These are phyloP conservation scores for Tricholoma terreum DNA, from an alignment of 768 basidiomycete species.

Conservation along the genomic window DNA sequence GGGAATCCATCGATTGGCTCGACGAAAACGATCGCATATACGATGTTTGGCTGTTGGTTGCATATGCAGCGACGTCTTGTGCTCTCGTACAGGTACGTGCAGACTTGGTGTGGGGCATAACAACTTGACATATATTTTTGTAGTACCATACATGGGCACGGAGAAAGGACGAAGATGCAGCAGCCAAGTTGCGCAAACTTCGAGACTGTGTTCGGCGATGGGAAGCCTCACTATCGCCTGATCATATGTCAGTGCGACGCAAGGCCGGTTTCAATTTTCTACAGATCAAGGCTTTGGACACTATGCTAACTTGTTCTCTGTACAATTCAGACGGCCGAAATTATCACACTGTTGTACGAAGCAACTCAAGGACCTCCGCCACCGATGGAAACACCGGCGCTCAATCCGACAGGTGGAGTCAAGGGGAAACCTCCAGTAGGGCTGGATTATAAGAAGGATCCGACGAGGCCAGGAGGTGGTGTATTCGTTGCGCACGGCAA, in stretches of 20 bases:
- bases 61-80: slow-evolving; percentile 85
- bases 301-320: slow-evolving; percentile 6
- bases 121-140: slow-evolving; percentile 2
- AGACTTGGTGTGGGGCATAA: background rate
- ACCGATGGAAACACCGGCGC: slow-evolving; percentile 53
- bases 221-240: slow-evolving; percentile 84
- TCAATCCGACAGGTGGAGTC: slow-evolving; percentile 79
- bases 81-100: slow-evolving; percentile 81
- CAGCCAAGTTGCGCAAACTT: slow-evolving; percentile 70
- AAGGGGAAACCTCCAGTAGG: slow-evolving; percentile 50
- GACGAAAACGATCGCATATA: slow-evolving; percentile 75
- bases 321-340: slow-evolving; percentile 76
- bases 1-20: slow-evolving; percentile 88
- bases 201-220: slow-evolving; percentile 84
- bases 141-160: slow-evolving; percentile 95
- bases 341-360: slow-evolving; percentile 87
- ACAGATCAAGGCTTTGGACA: slow-evolving; percentile 4
- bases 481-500: slow-evolving; percentile 70
- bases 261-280: slow-evolving; percentile 55
- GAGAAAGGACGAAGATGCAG: slow-evolving; percentile 72
- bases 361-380: slow-evolving; percentile 76
- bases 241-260: slow-evolving; percentile 92
- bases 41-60: slow-evolving; percentile 83
- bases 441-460: slow-evolving; percentile 76
- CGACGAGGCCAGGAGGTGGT: slow-evolving; percentile 80